Evolutionary conservation across 345 rosid genomes (phyloP).

Genomic region (Mallotus nudiflorus): DNA sequence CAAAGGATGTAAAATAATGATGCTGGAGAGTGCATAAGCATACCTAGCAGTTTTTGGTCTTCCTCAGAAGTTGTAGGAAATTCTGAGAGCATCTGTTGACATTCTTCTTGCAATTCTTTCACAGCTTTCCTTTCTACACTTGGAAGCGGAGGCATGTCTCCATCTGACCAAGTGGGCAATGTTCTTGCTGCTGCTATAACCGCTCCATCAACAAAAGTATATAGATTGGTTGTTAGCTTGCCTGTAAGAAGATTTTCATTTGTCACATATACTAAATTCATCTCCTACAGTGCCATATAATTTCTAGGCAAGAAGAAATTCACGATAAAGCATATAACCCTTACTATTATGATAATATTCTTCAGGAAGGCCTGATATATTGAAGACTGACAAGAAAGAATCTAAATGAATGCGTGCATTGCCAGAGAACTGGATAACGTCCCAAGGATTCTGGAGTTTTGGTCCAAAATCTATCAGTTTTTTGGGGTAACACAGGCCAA

Average conservation of each 20-base stretch:
- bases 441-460: slow-evolving; percentile 90
- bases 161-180: slow-evolving; percentile 84
- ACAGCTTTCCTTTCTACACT: slow-evolving; percentile 73
- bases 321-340: slow-evolving; percentile 2
- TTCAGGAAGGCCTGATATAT: slow-evolving; percentile 78
- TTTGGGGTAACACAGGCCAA: not conserved
- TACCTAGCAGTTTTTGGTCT: slow-evolving; percentile 78
- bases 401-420: slow-evolving; percentile 73
- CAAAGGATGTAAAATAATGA: not conserved
- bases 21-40: not conserved
- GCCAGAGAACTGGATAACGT: slow-evolving; percentile 70
- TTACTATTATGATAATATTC: slow-evolving; percentile 80
- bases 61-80: slow-evolving; percentile 69
- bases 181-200: slow-evolving; percentile 90
- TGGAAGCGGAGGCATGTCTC: slow-evolving; percentile 79
- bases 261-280: slow-evolving; percentile 2
- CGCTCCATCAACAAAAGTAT: slow-evolving; percentile 78
- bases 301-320: not conserved
- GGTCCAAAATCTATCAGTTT: slow-evolving; percentile 2
- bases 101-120: slow-evolving; percentile 80
- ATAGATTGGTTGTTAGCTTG: slow-evolving; percentile 40
- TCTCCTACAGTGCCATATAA: not conserved
- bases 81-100: slow-evolving; percentile 61
- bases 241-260: slow-evolving; percentile 35
- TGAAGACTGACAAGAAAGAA: slow-evolving; percentile 78